These are phyloP conservation scores for Saccharum officinarum DNA, from an alignment of 176 grass and related monocot species.

Conservation along the genomic window DNA sequence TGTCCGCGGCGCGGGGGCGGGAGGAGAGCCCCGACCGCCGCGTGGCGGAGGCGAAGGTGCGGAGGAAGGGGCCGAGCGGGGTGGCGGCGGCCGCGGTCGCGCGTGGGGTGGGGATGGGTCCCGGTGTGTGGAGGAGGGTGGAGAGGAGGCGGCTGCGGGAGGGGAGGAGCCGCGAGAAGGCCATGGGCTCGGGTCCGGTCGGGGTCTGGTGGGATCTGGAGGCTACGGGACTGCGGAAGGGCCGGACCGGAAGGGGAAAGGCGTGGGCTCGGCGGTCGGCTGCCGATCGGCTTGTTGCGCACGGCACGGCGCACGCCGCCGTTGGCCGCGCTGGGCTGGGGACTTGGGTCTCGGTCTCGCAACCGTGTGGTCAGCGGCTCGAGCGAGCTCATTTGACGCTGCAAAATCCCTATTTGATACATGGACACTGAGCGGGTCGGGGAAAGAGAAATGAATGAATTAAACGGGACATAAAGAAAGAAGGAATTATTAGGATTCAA, in stretches of 20 bases:
- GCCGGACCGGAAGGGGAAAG: neutral
- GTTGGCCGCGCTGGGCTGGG: slow-evolving; percentile 8
- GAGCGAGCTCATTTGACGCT: no score
- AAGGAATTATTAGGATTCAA: no score
- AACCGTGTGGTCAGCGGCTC: neutral
- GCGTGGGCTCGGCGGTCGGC: slow-evolving; percentile 26
- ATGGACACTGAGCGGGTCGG: no score
- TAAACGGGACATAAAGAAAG: no score
- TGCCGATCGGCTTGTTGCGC: slow-evolving; percentile 47
- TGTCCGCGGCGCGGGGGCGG: slow-evolving; percentile 58
- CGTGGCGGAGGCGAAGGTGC: slow-evolving; percentile 25
- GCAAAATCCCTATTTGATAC: no score
- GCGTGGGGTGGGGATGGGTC: slow-evolving; percentile 10
- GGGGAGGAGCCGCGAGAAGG: slow-evolving; percentile 51
- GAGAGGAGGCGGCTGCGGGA: slow-evolving; percentile 60
- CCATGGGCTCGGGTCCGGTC: slow-evolving; percentile 33
- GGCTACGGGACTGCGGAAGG: slow-evolving; percentile 13
- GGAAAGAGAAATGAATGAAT: no score
- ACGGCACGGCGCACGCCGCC: slow-evolving; percentile 38
- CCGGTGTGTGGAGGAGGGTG: slow-evolving; percentile 45
- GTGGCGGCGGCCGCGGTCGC: neutral
- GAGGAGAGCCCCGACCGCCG: slow-evolving; percentile 37
- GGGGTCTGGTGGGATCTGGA: slow-evolving; percentile 27
- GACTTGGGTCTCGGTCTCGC: neutral
- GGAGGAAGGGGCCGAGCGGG: slow-evolving; percentile 6